These are phyloP conservation scores for Drosera spatulata DNA, from an alignment of 179 eudicot species.

Conservation along the genomic window DNA sequence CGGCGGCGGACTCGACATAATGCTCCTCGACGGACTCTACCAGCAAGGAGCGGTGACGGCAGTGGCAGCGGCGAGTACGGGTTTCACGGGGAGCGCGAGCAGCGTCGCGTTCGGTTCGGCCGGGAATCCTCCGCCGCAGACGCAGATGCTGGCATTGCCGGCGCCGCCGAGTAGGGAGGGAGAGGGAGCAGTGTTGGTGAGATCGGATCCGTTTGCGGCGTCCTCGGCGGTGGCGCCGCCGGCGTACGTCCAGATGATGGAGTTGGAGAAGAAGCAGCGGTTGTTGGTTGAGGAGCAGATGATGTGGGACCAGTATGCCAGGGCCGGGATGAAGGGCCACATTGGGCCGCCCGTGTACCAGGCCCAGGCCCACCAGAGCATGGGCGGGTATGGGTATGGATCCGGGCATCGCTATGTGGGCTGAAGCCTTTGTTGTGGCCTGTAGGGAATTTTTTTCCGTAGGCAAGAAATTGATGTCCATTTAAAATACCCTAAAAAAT, in stretches of 20 bases:
- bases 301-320: constrained; percentile 77
- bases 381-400: constrained; percentile 15
- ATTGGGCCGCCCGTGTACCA: constrained; percentile 12
- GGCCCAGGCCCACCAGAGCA: constrained; percentile 4
- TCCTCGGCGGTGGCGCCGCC: constrained; percentile 71
- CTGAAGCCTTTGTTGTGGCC: not conserved
- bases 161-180: constrained; percentile 31
- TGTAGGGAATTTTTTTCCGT: too few relatives aligned
- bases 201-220: constrained; percentile 61
- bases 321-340: constrained; percentile 61
- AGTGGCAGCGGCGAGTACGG: constrained; percentile 22
- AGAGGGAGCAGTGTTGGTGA: not conserved
- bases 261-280: constrained; percentile 70
- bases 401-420: constrained; percentile 1
- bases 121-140: constrained; percentile 25
- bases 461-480: too few relatives aligned
- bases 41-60: constrained; percentile 34
- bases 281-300: constrained; percentile 58
- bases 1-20: constrained; percentile 54
- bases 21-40: constrained; percentile 74
- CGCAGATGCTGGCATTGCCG: constrained; percentile 51
- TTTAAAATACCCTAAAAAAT: too few relatives aligned
- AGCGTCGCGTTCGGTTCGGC: constrained; percentile 62
- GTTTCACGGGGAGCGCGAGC: constrained; percentile 69
- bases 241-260: constrained; percentile 80